Evolutionary conservation across 768 basidiomycete species (phyloP).

Genomic region (Boletus rubroflammeus): DNA sequence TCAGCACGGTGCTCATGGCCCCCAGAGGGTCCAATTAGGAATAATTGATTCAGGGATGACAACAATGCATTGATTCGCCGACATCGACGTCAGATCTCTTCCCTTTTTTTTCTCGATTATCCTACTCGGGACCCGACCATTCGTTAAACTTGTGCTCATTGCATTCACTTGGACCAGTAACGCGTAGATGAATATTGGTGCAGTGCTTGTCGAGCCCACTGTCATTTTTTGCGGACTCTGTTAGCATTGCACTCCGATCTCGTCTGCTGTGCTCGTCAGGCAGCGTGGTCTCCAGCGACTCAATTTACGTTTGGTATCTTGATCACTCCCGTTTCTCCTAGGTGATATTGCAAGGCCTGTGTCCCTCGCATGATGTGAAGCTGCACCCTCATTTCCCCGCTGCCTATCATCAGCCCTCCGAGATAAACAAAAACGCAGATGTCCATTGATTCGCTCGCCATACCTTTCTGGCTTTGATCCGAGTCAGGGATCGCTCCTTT

Average conservation of each 20-base stretch:
- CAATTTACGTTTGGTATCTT: conserved; percentile 25
- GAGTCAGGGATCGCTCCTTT: conserved; percentile 22
- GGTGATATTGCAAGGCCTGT: conserved; percentile 8
- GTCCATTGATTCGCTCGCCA: conserved; percentile 6
- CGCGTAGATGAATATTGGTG: conserved; percentile 1
- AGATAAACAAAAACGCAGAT: conserved; percentile 11
- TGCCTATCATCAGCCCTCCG: neutral
- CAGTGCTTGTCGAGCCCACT: neutral
- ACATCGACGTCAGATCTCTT: neutral
- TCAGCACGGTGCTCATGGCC: too few species aligned
- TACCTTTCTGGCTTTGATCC: conserved; percentile 24
- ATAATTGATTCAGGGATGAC: conserved; percentile 3
- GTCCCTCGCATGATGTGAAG: conserved; percentile 10
- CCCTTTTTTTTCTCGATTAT: neutral
- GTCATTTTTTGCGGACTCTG: neutral
- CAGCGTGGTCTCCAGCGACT: conserved; percentile 20
- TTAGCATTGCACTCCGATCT: neutral
- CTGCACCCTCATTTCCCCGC: conserved; percentile 7
- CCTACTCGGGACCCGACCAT: neutral
- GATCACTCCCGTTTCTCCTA: conserved; percentile 11
- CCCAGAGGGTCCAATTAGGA: conserved; percentile 14
- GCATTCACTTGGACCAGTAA: neutral
- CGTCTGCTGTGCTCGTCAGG: conserved; percentile 1
- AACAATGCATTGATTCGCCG: neutral
- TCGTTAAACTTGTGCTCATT: neutral